Percentiles rank a stretch among this genome's conserved stretches.
These are phyloP conservation scores for Hysterium pulicare DNA, from an alignment of 2,329 filamentous ascomycete genomes.

Conservation along the genomic window DNA sequence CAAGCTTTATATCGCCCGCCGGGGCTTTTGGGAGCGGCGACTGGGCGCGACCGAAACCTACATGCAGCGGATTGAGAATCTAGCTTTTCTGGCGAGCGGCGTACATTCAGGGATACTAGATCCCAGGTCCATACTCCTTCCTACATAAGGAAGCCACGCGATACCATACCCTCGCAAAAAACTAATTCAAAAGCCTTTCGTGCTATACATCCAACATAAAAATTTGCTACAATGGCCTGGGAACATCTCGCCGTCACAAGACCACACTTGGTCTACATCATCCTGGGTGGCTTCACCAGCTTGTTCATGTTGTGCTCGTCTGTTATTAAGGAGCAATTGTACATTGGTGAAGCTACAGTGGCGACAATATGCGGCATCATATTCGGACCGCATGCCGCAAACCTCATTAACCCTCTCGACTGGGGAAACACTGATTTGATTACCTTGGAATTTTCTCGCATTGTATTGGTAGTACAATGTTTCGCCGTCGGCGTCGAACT, in stretches of 20 bases:
- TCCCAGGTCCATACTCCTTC: constrained; percentile 19
- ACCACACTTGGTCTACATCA: constrained; percentile 97
- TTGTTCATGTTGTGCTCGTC: constrained; percentile 98
- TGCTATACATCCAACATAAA: too few species aligned
- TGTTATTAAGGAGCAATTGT: constrained; percentile 96
- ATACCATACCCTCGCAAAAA: not conserved
- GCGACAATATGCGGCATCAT: constrained; percentile 85
- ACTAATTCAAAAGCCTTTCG: too few species aligned
- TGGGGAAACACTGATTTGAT: constrained; percentile 86
- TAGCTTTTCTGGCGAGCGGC: constrained; percentile 16
- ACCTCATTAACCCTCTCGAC: constrained; percentile 68
- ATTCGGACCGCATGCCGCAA: constrained; percentile 80
- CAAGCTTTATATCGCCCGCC: too few species aligned
- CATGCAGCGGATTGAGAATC: constrained; percentile 40
- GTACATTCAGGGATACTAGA: constrained; percentile 17
- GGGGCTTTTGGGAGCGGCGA: constrained; percentile 43
- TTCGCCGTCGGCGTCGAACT: constrained; percentile 89
- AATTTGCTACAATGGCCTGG: constrained; percentile 62
- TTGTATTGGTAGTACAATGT: constrained; percentile 87
- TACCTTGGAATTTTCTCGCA: constrained; percentile 83
- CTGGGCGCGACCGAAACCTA: constrained; percentile 47
- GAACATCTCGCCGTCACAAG: constrained; percentile 81
- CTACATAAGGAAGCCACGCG: constrained; percentile 18
- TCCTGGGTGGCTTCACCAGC: constrained; percentile 93
- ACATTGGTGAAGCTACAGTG: constrained; percentile 97